phyloP scores from a whole-genome alignment of 1,284 basidiomycete species.

The Tylopilus sp. region DNA sequence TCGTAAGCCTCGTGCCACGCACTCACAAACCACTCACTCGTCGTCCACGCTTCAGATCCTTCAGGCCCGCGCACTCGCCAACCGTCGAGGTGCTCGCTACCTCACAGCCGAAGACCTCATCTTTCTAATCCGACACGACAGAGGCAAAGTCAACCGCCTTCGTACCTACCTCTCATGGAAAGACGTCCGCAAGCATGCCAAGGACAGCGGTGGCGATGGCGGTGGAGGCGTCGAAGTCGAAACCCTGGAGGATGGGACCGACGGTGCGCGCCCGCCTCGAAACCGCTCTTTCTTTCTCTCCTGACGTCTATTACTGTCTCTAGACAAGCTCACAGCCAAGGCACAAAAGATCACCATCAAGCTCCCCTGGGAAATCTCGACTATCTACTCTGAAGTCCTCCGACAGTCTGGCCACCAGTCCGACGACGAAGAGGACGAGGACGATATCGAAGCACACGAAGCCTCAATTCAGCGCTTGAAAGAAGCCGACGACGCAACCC shows the following conservation, averaged over 20 bases:
- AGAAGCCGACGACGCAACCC: conserved; percentile 94
- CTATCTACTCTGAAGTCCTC: conserved; percentile 86
- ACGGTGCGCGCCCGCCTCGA: conserved; percentile 44
- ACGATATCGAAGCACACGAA: conserved; percentile 94
- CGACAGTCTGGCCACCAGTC: conserved; percentile 68
- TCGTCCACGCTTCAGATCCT: conserved; percentile 59
- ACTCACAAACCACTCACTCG: neutral
- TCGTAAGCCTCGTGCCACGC: conserved; percentile 48
- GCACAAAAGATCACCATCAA: conserved; percentile 94
- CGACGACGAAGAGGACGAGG: conserved; percentile 93
- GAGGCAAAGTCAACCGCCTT: conserved; percentile 90
- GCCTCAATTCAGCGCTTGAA: conserved; percentile 86
- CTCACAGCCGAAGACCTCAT: conserved; percentile 93
- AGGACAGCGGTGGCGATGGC: conserved; percentile 78
- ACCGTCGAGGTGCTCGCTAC: conserved; percentile 78
- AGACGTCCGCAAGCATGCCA: conserved; percentile 93
- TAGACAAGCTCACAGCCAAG: conserved; percentile 79
- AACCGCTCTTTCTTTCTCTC: neutral
- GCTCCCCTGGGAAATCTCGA: conserved; percentile 93
- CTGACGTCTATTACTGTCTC: neutral
- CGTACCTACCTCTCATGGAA: conserved; percentile 98
- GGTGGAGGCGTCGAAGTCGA: conserved; percentile 80
- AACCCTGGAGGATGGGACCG: conserved; percentile 71
- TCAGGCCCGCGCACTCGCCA: conserved; percentile 83
- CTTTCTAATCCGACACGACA: conserved; percentile 93